Evolutionary conservation across 2,329 filamentous ascomycete genomes (phyloP).

Genomic region (Trichophyton mentagrophytes): DNA sequence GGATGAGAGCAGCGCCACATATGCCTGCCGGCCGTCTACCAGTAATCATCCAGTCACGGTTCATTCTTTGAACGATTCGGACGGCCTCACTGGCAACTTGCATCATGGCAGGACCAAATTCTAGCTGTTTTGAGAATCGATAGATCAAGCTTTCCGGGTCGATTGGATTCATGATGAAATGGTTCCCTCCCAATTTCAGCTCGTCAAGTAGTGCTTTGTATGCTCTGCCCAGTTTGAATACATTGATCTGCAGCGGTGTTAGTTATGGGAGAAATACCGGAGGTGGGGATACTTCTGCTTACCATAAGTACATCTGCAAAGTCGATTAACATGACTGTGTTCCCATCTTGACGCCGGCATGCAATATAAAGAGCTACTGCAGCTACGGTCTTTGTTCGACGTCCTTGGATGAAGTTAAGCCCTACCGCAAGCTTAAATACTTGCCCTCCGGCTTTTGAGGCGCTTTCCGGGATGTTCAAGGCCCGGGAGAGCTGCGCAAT

Average conservation of each 20-base stretch:
- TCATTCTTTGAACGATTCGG: conserved; percentile 82
- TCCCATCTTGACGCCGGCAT: conserved; percentile 64
- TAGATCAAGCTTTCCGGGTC: conserved; percentile 83
- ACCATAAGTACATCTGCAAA: conserved; percentile 67
- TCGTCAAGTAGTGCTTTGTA: conserved; percentile 70
- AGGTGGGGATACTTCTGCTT: conserved; percentile 11
- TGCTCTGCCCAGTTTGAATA: conserved; percentile 79
- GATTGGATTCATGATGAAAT: conserved; percentile 60
- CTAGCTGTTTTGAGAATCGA: conserved; percentile 79
- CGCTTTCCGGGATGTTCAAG: conserved; percentile 42
- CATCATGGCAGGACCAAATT: conserved; percentile 71
- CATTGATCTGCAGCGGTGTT: conserved; percentile 52
- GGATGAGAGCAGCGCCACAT: conserved; percentile 83
- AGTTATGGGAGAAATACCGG: conserved; percentile 9
- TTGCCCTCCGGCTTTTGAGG: conserved; percentile 54
- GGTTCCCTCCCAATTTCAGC: conserved; percentile 40
- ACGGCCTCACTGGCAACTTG: conserved; percentile 81
- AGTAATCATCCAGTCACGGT: conserved; percentile 91
- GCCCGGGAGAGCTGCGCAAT: conserved; percentile 32
- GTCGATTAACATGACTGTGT: conserved; percentile 87
- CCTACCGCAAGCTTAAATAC: conserved; percentile 65
- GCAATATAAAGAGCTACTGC: conserved; percentile 87
- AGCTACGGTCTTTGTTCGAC: conserved; percentile 69
- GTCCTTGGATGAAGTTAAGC: conserved; percentile 72
- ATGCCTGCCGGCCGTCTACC: conserved; percentile 87